Conservation (phyloP, 2,329 filamentous ascomycete genomes). For the Monilinia polystroma region DNA sequence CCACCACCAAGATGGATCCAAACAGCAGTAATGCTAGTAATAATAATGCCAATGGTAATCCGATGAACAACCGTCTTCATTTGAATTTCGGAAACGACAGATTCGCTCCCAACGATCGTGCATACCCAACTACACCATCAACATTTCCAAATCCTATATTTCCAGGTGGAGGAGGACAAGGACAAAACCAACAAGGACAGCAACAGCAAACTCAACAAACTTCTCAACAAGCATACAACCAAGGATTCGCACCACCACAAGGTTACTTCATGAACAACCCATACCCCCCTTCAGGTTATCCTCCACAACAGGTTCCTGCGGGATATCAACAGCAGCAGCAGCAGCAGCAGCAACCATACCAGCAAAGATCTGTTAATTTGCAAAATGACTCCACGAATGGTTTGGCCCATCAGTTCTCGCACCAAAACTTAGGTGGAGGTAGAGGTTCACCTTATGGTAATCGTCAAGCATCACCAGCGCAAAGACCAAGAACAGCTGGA, state of each 20-base stretch:
- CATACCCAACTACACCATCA: constrained; percentile 86
- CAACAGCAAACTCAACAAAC: constrained; percentile 41
- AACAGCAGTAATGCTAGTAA: constrained; percentile 25
- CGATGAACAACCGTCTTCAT: constrained; percentile 35
- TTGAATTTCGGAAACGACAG: constrained; percentile 48
- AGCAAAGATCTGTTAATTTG: constrained; percentile 51
- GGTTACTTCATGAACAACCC: constrained; percentile 62
- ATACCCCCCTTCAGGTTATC: constrained; percentile 43
- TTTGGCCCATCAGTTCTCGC: constrained; percentile 91
- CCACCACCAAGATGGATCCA: constrained; percentile 22
- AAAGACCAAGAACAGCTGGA: constrained; percentile 82
- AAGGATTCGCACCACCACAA: constrained; percentile 46
- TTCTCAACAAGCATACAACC: constrained; percentile 46
- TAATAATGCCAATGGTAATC: constrained; percentile 26
- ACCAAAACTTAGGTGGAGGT: constrained; percentile 83
- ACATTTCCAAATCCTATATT: constrained; percentile 89
- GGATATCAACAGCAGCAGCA: constrained; percentile 50
- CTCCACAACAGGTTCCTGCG: constrained; percentile 53
- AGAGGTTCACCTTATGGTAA: constrained; percentile 68
- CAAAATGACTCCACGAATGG: constrained; percentile 85
- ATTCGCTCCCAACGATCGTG: constrained; percentile 63
- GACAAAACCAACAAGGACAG: constrained; percentile 39
- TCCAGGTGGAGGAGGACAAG: constrained; percentile 35
- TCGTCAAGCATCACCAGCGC: constrained; percentile 64
- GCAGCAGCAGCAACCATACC: constrained; percentile 49